These are phyloP conservation scores for Dicorynia guianensis DNA, from an alignment of 306 rosid genomes.

Conservation along the genomic window DNA sequence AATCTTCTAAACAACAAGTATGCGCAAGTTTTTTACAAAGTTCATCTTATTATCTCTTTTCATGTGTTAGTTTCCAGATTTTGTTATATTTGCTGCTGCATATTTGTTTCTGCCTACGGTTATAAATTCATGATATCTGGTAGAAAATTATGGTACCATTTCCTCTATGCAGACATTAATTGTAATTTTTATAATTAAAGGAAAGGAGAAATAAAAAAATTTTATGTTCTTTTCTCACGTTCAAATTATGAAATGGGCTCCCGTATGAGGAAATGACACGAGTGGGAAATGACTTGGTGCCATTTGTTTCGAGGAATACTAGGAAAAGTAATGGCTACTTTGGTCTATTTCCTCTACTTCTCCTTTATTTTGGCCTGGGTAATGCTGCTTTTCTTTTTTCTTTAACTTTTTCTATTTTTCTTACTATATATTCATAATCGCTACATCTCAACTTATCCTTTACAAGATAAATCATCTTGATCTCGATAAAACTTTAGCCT, in stretches of 20 bases:
- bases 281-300: slow-evolving; percentile 21
- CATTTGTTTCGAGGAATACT: slow-evolving; percentile 40
- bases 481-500: slow-evolving; percentile 32
- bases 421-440: slow-evolving; percentile 34
- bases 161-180: neutral
- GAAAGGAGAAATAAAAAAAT: neutral
- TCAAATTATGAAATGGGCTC: slow-evolving; percentile 1
- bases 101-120: neutral
- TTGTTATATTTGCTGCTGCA: neutral
- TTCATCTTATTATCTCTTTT: neutral
- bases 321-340: slow-evolving; percentile 50
- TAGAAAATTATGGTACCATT: neutral
- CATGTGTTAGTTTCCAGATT: neutral
- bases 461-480: slow-evolving; percentile 19
- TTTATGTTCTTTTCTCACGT: neutral
- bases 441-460: slow-evolving; percentile 38
- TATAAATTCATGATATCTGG: neutral
- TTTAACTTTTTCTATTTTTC: slow-evolving; percentile 45
- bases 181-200: neutral
- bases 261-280: neutral
- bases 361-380: slow-evolving; percentile 12
- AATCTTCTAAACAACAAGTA: slow-evolving; percentile 96
- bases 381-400: slow-evolving; percentile 44
- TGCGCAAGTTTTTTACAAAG: slow-evolving; percentile 20
- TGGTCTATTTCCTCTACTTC: slow-evolving; percentile 22